A percentile compares a stretch with the other conserved stretches of the same genome.
These are phyloP conservation scores for Sherardia arvensis DNA, from an alignment of 257 asterid genomes.

Conservation along the genomic window DNA sequence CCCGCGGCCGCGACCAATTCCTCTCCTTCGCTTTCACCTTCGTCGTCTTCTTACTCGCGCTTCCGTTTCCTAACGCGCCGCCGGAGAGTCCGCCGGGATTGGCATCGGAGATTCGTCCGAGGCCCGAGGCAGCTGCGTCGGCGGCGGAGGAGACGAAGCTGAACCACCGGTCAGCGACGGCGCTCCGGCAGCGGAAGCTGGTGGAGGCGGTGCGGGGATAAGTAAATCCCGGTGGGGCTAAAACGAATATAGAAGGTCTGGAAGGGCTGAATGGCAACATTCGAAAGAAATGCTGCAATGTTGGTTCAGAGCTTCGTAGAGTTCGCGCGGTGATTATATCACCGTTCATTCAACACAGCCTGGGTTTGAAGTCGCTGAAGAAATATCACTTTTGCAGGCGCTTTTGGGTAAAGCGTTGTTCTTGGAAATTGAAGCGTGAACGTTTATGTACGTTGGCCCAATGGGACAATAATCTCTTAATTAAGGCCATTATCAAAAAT, in stretches of 20 bases:
- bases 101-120: conserved; percentile 23
- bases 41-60: conserved; percentile 20
- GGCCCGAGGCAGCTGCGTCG: conserved; percentile 33
- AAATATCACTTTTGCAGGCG: neutral
- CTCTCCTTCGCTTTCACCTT: conserved; percentile 56
- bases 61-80: conserved; percentile 17
- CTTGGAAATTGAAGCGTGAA: neutral
- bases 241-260: conserved; percentile 18
- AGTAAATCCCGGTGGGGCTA: conserved; percentile 17
- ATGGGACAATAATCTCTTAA: no score
- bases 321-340: neutral
- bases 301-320: neutral
- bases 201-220: conserved; percentile 8
- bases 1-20: conserved; percentile 66
- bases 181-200: conserved; percentile 10
- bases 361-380: neutral
- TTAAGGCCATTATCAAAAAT: no score
- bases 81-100: conserved; percentile 5
- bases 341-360: neutral
- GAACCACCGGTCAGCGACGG: conserved; percentile 41
- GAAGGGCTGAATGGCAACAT: conserved; percentile 52
- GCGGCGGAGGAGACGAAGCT: conserved; percentile 20
- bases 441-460: neutral
- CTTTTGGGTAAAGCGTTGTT: no score
- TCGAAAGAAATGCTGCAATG: conserved; percentile 15